Evolutionary conservation across 495 filamentous ascomycete species (phyloP).

Genomic region (Achaetomiella virescens): DNA sequence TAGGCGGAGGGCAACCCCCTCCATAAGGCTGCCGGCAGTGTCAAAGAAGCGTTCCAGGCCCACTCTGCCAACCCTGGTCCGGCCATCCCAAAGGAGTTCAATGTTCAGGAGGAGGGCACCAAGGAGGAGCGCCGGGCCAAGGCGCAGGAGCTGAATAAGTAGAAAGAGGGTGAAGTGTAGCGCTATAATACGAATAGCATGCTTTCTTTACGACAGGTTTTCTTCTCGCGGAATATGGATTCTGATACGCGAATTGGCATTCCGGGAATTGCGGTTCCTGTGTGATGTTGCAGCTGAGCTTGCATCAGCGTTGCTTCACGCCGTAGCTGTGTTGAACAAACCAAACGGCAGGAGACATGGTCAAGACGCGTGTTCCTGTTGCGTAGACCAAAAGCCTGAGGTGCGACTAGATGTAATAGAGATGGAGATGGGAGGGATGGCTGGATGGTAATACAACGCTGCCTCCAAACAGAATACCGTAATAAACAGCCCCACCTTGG

Average conservation of each 20-base stretch:
- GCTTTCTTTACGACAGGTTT: background rate
- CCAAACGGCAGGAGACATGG: too few species aligned
- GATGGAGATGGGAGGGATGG: too few species aligned
- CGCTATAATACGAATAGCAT: background rate
- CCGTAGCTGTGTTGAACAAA: too few species aligned
- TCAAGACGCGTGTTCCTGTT: too few species aligned
- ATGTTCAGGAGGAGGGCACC: conserved; percentile 47
- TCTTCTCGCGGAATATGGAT: too few species aligned
- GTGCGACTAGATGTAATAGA: too few species aligned
- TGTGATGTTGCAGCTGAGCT: too few species aligned
- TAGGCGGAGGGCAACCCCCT: conserved; percentile 16
- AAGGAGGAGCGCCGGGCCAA: conserved; percentile 62
- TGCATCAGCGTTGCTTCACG: too few species aligned
- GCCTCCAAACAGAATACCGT: background rate
- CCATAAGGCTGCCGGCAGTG: conserved; percentile 20
- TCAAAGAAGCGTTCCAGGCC: conserved; percentile 33
- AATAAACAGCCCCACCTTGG: background rate
- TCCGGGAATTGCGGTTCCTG: too few species aligned
- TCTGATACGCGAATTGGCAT: too few species aligned
- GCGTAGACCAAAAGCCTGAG: too few species aligned
- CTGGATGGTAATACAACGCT: too few species aligned
- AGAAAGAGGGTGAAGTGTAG: background rate
- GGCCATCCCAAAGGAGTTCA: conserved; percentile 42
- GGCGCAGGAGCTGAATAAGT: conserved; percentile 59
- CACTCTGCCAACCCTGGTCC: conserved; percentile 47